Percentiles rank a stretch among this genome's conserved stretches.
Evolutionary conservation across 1,139 yeast genomes (phyloP).

Genomic region (Tardiomyces digboiensis): DNA sequence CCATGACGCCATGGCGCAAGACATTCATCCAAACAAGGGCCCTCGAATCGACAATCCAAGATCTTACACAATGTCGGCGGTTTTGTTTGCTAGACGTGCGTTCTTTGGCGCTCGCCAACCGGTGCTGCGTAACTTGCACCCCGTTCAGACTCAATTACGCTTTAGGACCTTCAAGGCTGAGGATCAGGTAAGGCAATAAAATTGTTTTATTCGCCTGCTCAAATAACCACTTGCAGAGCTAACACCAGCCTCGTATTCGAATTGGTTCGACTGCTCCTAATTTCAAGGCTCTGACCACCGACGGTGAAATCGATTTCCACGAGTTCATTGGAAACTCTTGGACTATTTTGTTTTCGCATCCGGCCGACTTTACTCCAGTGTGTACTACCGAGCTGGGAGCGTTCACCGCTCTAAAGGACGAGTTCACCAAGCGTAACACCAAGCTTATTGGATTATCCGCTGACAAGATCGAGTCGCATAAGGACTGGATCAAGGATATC

Average conservation of each 20-base stretch:
- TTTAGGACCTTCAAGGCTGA: neutral
- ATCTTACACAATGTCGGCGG: neutral
- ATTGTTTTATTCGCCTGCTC: too few relatives aligned
- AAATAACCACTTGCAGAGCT: neutral
- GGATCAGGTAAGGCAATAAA: neutral
- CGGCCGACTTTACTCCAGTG: conserved; percentile 92
- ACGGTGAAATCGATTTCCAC: conserved; percentile 74
- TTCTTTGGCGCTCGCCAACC: neutral
- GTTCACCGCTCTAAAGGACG: conserved; percentile 75
- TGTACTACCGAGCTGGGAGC: conserved; percentile 95
- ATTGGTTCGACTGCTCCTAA: conserved; percentile 69
- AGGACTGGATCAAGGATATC: conserved; percentile 78
- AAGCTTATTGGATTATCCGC: conserved; percentile 84
- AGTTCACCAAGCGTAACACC: conserved; percentile 68
- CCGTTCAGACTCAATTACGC: neutral
- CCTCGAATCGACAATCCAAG: too few relatives aligned
- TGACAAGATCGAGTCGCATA: conserved; percentile 67
- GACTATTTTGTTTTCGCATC: conserved; percentile 84
- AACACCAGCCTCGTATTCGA: conserved; percentile 20
- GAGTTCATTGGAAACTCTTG: conserved; percentile 73
- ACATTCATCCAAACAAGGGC: too few relatives aligned
- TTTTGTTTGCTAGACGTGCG: neutral
- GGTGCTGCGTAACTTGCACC: neutral
- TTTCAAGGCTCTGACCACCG: conserved; percentile 68
- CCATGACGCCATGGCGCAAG: too few relatives aligned